Conservation (phyloP, 192 early-diverging fungal species). For the Haplosporangium gracile region DNA sequence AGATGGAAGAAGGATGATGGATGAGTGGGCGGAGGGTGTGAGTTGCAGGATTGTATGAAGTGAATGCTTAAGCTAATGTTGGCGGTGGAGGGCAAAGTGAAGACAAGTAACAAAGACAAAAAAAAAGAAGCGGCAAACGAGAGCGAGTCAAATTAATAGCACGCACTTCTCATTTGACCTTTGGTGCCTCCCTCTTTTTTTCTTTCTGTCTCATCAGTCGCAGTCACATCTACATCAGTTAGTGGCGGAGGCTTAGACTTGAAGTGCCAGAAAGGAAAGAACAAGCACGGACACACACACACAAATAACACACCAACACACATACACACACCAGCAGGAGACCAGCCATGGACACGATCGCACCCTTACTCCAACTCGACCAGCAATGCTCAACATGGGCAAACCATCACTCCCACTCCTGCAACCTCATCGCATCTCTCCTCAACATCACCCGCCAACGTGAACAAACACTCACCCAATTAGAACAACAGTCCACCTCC, state of each 20-base stretch:
- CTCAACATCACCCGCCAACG: constrained; percentile 48
- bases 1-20: neutral
- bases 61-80: too few species aligned
- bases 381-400: constrained; percentile 48
- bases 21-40: neutral
- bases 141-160: neutral
- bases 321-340: neutral
- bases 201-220: neutral
- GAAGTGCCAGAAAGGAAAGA: neutral
- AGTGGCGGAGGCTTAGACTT: constrained; percentile 36
- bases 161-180: neutral
- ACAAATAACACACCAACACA: neutral
- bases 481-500: constrained; percentile 2
- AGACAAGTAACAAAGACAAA: neutral
- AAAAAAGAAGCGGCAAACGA: neutral
- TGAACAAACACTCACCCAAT: constrained; percentile 33
- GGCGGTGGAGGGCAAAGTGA: neutral
- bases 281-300: neutral
- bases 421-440: constrained; percentile 43
- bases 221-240: neutral
- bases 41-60: too few species aligned
- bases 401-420: constrained; percentile 48
- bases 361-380: constrained; percentile 37
- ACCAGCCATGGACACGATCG: constrained; percentile 29
- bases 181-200: neutral